A percentile compares a stretch with the other conserved stretches of the same genome.
These are phyloP conservation scores for Musa itinerans DNA, from an alignment of 176 grass and related monocot species.

Conservation along the genomic window DNA sequence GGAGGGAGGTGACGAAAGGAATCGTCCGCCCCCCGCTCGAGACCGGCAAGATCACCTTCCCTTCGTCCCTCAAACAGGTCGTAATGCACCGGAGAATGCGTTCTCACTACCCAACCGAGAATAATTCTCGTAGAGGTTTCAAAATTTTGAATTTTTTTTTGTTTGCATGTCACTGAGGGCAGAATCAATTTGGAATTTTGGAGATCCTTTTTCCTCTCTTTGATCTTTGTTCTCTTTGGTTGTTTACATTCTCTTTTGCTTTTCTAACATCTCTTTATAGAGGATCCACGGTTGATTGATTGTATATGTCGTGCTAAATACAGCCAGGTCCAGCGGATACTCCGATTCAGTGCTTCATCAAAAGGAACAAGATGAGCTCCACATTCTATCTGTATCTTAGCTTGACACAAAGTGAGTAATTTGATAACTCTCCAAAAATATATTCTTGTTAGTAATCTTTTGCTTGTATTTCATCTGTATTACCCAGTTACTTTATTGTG, in stretches of 20 bases:
- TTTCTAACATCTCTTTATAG: too few species aligned
- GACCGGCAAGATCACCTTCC: slow-evolving; percentile 75
- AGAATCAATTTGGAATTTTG: background rate
- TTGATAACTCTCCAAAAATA: background rate
- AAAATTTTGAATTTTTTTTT: too few species aligned
- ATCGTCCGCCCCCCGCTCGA: slow-evolving; percentile 46
- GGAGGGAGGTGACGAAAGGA: slow-evolving; percentile 45
- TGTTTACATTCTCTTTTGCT: background rate
- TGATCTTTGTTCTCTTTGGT: background rate
- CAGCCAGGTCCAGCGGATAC: slow-evolving; percentile 72
- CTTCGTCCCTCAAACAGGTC: slow-evolving; percentile 87
- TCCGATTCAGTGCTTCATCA: slow-evolving; percentile 85
- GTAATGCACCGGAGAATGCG: too few species aligned
- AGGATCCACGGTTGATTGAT: background rate
- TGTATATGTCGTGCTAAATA: background rate
- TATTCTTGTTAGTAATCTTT: too few species aligned
- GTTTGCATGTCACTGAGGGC: too few species aligned
- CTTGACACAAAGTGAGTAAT: slow-evolving; percentile 55
- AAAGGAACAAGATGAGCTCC: slow-evolving; percentile 72
- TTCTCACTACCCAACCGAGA: too few species aligned
- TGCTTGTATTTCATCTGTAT: too few species aligned
- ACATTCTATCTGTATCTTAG: slow-evolving; percentile 73
- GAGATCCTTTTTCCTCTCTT: background rate
- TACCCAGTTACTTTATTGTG: too few species aligned
- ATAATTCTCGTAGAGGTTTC: too few species aligned